Base-by-base conservation (phyloP, 2,329 filamentous ascomycete species). In the Aureobasidium vineae region DNA sequence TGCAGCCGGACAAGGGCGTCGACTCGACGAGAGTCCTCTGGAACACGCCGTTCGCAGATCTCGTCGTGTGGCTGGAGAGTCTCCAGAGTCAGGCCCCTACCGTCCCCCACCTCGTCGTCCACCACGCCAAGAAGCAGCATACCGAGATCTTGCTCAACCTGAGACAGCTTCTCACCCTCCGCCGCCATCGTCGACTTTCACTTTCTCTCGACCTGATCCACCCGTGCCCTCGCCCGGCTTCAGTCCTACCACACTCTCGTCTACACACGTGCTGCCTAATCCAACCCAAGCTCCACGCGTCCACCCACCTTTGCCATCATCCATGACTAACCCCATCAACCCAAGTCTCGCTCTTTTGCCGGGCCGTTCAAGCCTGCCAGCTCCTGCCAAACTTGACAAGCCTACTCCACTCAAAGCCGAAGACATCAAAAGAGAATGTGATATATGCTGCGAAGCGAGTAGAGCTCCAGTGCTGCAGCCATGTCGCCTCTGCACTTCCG, bases 401-500 rank as follows among this genome's bases (percentile, higher is more conserved):
- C 36, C 13, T 13, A 1, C 50, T n/a, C 7, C 43, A 8, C 11
- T 7, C 16, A 59, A 28, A n/a, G 45, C 5, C 23, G 23, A 53
- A 11, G 6, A 63, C 31, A 16, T 49, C 19, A 28, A 50, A 15
- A 31, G 7, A 43, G n/a, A 36, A 5, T 78, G 76, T 61, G 47
- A 69, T 19, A 67, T 70, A 16, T 75, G 75, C 66, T 70, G 65
- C 63, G 72, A 74, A 15, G 15, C 69, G 15, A 67, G 65, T 26
- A 26, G 33, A 1, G 31, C 57, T 11, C 36, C 43, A 15, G 56
- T 75, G 33, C 60, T 73, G 33, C 65, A 69, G 23, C 77, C 78
- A 26, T 80, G 78, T 68, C 70, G 70, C 7, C 15, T 7, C 3
- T 79, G 77, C 66, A 19, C 66, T 1, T 71, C 61, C 65, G 38